phyloP scores from a whole-genome alignment of 495 filamentous ascomycete genomes.

The Xylaria flabelliformis region DNA sequence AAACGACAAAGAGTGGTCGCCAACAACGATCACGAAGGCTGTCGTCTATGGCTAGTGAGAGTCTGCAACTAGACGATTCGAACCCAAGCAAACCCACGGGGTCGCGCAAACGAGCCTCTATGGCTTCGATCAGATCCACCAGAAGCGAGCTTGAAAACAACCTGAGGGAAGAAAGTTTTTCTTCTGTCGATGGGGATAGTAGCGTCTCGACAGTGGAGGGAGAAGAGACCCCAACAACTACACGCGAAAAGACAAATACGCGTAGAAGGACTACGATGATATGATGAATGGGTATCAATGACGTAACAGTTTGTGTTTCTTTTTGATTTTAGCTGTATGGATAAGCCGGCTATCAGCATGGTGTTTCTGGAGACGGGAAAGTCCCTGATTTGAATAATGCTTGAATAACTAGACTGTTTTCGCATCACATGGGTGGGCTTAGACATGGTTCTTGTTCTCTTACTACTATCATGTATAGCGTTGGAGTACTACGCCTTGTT shows the following conservation, averaged over 20 bases:
- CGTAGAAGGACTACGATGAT: conserved; percentile 63
- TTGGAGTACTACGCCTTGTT: conserved; percentile 12
- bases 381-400: conserved; percentile 21
- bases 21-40: conserved; percentile 37
- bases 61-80: conserved; percentile 29
- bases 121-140: conserved; percentile 45
- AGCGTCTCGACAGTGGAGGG: conserved; percentile 30
- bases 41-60: conserved; percentile 35
- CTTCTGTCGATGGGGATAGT: conserved; percentile 7
- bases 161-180: conserved; percentile 27
- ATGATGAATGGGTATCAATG: conserved; percentile 42
- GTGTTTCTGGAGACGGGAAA: conserved; percentile 17
- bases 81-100: conserved; percentile 19
- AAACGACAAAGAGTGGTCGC: conserved; percentile 30
- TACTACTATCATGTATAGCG: conserved; percentile 16
- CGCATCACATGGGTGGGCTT: neutral
- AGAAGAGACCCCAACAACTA: conserved; percentile 20
- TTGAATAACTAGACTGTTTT: neutral
- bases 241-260: conserved; percentile 36
- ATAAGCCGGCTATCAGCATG: conserved; percentile 31
- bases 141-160: conserved; percentile 31
- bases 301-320: neutral
- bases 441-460: neutral
- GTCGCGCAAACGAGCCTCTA: conserved; percentile 48
- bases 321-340: conserved; percentile 25